Evolutionary conservation across 1,139 yeast genomes (phyloP).

Genomic region (Schizosaccharomyces versatilis): DNA sequence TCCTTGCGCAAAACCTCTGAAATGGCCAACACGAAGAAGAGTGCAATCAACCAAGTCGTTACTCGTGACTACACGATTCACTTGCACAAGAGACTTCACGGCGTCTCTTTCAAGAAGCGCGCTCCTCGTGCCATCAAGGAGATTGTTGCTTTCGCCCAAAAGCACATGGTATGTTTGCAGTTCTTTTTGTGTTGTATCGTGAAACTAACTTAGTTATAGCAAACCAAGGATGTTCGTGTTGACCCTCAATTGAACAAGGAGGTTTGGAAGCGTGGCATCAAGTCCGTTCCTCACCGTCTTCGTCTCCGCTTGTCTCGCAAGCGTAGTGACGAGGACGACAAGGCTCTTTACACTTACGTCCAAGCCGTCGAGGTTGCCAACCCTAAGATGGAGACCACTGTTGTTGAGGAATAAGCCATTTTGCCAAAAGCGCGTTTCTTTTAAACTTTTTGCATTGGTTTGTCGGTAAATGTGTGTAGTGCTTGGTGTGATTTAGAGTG

Average conservation of each 20-base stretch:
- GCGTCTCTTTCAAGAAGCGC: slow-evolving; percentile 97
- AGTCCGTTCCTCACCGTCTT: slow-evolving; percentile 95
- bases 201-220: slow-evolving; percentile 18
- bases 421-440: no score
- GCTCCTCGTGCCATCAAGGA: slow-evolving; percentile 99
- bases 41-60: slow-evolving; percentile 96
- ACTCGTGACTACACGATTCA: slow-evolving; percentile 99
- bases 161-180: slow-evolving; percentile 42
- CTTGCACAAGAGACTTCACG: slow-evolving; percentile 21
- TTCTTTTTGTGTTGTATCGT: no score
- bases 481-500: no score
- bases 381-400: slow-evolving; percentile 90
- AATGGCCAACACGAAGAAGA: slow-evolving; percentile 4
- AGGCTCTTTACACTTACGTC: slow-evolving; percentile 92
- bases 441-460: no score
- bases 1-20: slow-evolving; percentile 1
- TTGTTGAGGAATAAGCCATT: slow-evolving; percentile 41
- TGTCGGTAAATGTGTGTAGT: no score
- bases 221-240: slow-evolving; percentile 95
- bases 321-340: slow-evolving; percentile 99
- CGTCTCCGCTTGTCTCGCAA: slow-evolving; percentile 98
- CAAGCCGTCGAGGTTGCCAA: slow-evolving; percentile 91
- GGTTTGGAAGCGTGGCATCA: slow-evolving; percentile 98
- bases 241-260: slow-evolving; percentile 97
- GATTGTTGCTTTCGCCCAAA: slow-evolving; percentile 92